Base-by-base conservation (phyloP, 257 asterid genomes). In the Solanum verrucosum region DNA sequence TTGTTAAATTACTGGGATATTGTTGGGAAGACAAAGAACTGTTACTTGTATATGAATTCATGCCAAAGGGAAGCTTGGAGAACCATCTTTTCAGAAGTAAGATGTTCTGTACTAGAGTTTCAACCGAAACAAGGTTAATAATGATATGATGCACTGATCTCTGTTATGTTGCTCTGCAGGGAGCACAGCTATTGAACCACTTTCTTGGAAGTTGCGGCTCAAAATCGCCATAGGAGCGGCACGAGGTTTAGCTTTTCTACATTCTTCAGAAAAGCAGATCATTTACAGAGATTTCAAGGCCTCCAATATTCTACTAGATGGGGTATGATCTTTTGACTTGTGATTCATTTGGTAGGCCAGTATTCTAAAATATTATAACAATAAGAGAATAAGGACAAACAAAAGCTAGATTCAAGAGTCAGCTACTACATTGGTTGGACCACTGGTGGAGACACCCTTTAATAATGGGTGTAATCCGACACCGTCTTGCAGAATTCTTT, bases 61-160 rank as follows among this genome's bases (percentile, higher is more conserved):
- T 91, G 90, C 92, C 44, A 56, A 91, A 67, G 78, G 94, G 94
- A 86, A 92, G 92, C 88, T 87, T 92, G 92, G 93, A 91, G 81
- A 91, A 91, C 91, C 93, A 92, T 88, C 93, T 92, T 46, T 92
- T 91, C 89, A 84, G 92, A 89, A 86, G 94, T 92, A 92, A 91
- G 93, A 63, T 42, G 84, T 72, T 59, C 20, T 49, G 83, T 70
- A n/a, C 34, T 38, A 37, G 88, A 27, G 25, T 33, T 86, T 73
- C 83, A 72, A 73, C 59, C 46, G 1, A 86, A 72, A 73, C 25
- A 60, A 44, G 83, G 10, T 67, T 59, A 18, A 81, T 23, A 83
- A 65, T 46, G 84, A 46, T 86, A 35, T 49, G 86, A 7, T 74
- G 42, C 63, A 34, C 38, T 89, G 33, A 92, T 77, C 40, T 49